Evolutionary conservation across 2,329 filamentous ascomycete species (phyloP).

Genomic region (Xylariaceae sp.): DNA sequence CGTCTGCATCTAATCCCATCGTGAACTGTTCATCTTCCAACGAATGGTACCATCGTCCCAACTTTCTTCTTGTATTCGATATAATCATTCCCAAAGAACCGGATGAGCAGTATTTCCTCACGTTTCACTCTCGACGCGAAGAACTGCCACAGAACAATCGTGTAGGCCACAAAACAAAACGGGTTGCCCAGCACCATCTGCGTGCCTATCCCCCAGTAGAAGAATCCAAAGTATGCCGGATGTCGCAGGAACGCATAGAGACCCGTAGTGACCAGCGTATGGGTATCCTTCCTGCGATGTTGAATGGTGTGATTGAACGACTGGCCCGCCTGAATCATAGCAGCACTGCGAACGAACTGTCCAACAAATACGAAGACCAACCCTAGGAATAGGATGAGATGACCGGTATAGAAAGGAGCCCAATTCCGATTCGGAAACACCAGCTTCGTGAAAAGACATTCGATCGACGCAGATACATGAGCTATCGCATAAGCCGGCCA

Average conservation of each 20-base stretch:
- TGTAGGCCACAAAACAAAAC: conserved; percentile 75
- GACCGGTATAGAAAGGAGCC: conserved; percentile 48
- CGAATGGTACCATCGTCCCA: conserved; percentile 79
- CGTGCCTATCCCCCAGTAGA: conserved; percentile 96
- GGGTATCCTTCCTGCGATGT: conserved; percentile 65
- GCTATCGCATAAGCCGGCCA: conserved; percentile 83
- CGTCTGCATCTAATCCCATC: neutral
- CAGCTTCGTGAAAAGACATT: conserved; percentile 66
- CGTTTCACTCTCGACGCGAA: conserved; percentile 73
- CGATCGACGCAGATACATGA: conserved; percentile 72
- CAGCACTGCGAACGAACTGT: conserved; percentile 74
- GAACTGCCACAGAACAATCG: conserved; percentile 79
- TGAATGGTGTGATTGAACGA: conserved; percentile 93
- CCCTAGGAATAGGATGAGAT: conserved; percentile 57
- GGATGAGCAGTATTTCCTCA: conserved; percentile 77
- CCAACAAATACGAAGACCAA: conserved; percentile 67
- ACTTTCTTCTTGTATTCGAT: conserved; percentile 71
- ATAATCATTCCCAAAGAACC: conserved; percentile 87
- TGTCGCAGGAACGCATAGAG: conserved; percentile 79
- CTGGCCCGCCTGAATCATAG: conserved; percentile 85
- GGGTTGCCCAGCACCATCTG: conserved; percentile 87
- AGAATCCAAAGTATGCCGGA: conserved; percentile 96
- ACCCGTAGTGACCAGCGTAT: conserved; percentile 81
- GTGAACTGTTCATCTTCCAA: conserved; percentile 40
- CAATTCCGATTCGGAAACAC: conserved; percentile 56